Base-by-base conservation (phyloP, 202 grass and related monocot genomes). In the Brachypodium distachyon region DNA sequence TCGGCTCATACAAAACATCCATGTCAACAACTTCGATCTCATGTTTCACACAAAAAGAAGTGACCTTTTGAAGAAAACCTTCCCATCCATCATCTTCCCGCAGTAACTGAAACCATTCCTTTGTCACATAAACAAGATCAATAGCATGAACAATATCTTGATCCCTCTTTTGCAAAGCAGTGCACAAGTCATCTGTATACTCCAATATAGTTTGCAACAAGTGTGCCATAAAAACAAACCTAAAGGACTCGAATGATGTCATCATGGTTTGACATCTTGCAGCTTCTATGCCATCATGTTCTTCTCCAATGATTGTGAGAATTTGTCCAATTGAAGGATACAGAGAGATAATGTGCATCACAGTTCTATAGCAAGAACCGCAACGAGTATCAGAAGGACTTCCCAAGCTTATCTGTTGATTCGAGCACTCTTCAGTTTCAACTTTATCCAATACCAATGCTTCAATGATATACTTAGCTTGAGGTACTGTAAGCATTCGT, bases 11-110 rank as follows among this genome's bases (percentile, higher is more conserved):
- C 56, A 48, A 61, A 14, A 1, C 18, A 76, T 13, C 41, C 73
- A 76, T 76, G 26, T 61, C 55, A 41, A 61, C 40, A 34, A 61
- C 38, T 47, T 60, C 29, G 13, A 76, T 29, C 21, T 27, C 41
- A 8, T 76, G 55, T 58, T 76, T 60, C 41, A 36, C 56, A 62
- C 28, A 62, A 34, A 76, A 76, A 76, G 56, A 76, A 34, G 56
- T 62, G 40, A 76, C 56, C 17, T 61, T 61, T 21, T 18, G n/a
- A 32, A 76, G 56, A 11, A 76, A 62, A 11, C 41, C 23, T 19
- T 61, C 18, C 40, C 73, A 72, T 36, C 57, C 56, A 76, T 5
- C 55, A 61, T 76, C 56, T 75, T 61, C 17, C 32, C n/a, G n/a
- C 56, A 76, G 7, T 10, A 42, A 67, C 23, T 44, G 63, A 38